Conservation (phyloP, 768 basidiomycete genomes). For the Suillus variegatus region DNA sequence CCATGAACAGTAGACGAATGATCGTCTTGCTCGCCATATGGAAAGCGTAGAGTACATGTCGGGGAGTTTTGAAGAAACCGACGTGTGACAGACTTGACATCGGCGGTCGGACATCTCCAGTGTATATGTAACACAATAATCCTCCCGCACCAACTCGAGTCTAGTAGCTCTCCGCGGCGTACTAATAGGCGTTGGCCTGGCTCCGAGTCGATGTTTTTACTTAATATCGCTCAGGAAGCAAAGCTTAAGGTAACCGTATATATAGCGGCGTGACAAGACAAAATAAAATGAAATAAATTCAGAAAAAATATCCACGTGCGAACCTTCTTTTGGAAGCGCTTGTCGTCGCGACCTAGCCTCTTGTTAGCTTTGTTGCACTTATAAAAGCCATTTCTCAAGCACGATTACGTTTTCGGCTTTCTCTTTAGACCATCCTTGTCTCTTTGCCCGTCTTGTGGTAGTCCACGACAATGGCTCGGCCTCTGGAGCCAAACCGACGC, state of each 20-base stretch:
- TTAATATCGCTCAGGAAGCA: constrained; percentile 2
- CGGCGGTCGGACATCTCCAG: neutral
- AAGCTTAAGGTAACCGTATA: neutral
- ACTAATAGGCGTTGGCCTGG: neutral
- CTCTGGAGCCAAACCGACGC: constrained; percentile 39
- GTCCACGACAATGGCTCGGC: constrained; percentile 22
- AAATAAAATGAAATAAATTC: neutral
- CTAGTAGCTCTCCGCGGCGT: neutral
- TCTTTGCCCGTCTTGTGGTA: neutral
- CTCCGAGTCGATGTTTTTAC: no score
- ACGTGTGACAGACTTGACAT: constrained; percentile 1
- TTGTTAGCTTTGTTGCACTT: constrained; percentile 12
- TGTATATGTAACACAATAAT: neutral
- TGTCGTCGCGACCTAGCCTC: constrained; percentile 21
- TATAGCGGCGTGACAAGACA: neutral
- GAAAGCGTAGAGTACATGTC: neutral
- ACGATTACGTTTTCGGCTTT: constrained; percentile 18
- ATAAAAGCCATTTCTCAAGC: constrained; percentile 18
- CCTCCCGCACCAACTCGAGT: neutral
- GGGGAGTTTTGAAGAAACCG: constrained; percentile 5
- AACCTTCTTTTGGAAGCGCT: constrained; percentile 28
- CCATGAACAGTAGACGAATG: neutral
- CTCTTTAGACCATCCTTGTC: constrained; percentile 6
- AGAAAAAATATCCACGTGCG: constrained; percentile 1
- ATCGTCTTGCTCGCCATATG: neutral